Conservation (phyloP, 192 early-diverging fungal genomes). For the Coemansia sp. region DNA sequence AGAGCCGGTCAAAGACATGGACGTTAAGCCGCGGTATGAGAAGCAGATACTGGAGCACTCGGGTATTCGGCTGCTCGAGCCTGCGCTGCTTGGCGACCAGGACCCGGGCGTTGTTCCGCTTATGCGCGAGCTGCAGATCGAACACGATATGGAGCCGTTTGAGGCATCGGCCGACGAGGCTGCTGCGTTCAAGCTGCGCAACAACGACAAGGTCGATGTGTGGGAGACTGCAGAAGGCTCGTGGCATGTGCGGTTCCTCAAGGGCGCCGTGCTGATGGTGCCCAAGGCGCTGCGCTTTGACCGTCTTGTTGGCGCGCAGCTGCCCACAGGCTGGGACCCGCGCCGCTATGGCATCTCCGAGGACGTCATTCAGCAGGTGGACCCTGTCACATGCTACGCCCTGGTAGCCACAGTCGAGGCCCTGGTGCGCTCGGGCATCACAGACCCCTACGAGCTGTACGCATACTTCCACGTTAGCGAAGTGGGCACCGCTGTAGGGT, state of each 20-base stretch:
- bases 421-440: slow-evolving; percentile 84
- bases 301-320: slow-evolving; percentile 86
- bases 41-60: slow-evolving; percentile 84
- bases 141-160: slow-evolving; percentile 82
- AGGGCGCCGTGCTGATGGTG: slow-evolving; percentile 83
- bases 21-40: slow-evolving; percentile 92
- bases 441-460: slow-evolving; percentile 98
- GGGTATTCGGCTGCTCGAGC: slow-evolving; percentile 60
- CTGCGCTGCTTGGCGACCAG: slow-evolving; percentile 66
- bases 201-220: slow-evolving; percentile 72
- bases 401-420: slow-evolving; percentile 91
- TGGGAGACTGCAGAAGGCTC: slow-evolving; percentile 54
- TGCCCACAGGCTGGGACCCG: slow-evolving; percentile 94
- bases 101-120: slow-evolving; percentile 83
- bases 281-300: slow-evolving; percentile 95
- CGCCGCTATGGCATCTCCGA: slow-evolving; percentile 88
- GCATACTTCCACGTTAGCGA: slow-evolving; percentile 91
- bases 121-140: slow-evolving; percentile 86
- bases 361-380: slow-evolving; percentile 89
- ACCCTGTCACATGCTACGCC: slow-evolving; percentile 85
- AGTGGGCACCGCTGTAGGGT: slow-evolving; percentile 86
- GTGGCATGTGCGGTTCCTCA: slow-evolving; percentile 78
- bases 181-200: slow-evolving; percentile 77
- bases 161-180: slow-evolving; percentile 88
- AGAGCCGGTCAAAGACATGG: slow-evolving; percentile 79